Base-by-base conservation (phyloP, 2,329 filamentous ascomycete species). In the Leptosphaerulina australis region DNA sequence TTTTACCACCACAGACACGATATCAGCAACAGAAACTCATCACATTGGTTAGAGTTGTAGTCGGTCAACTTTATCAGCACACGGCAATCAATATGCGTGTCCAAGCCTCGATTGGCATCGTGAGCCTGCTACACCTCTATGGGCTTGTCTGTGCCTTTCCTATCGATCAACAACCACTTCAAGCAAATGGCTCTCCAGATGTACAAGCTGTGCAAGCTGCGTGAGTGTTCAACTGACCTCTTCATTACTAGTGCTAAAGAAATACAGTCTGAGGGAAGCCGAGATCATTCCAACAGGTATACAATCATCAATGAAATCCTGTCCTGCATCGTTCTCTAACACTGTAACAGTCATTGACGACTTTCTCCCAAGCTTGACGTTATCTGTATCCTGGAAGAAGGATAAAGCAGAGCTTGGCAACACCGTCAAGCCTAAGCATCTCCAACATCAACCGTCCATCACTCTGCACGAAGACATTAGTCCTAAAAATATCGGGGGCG, bases 281-380 rank as follows among this genome's bases (percentile, higher is more conserved):
- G 70, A 74, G 46, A 74, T 75, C 25, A 74, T 74, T 31, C 71
- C 72, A 10, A 73, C 71, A 47, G 71, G 70, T 70, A 62, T 12
- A 14, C 10, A 31, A 10, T 21, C 22, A n/a, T 22, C 11, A 7
- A 17, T 10, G n/a, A 35, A 15, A 3, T 6, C 6, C 4, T 4
- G 4, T 2, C 7, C 9, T 17, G 33, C 1, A 12, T 11, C 17
- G 24, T 21, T 20, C 8, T 35, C 57, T 60, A 28, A 62, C 35
- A 28, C 12, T 11, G 9, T 20, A 26, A 17, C 62, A 82, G 82
- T 87, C 15, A 77, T 87, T 50, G 78, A 85, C 56, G 78, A 82
- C 53, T 87, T 87, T 67, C 66, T 76, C 3, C 83, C 84, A 5
- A 74, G 74, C 5, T 72, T 84, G 44, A 75, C 77, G 29, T 62